These are phyloP conservation scores for Hygrophila difformis DNA, from an alignment of 257 asterid genomes.

Conservation along the genomic window DNA sequence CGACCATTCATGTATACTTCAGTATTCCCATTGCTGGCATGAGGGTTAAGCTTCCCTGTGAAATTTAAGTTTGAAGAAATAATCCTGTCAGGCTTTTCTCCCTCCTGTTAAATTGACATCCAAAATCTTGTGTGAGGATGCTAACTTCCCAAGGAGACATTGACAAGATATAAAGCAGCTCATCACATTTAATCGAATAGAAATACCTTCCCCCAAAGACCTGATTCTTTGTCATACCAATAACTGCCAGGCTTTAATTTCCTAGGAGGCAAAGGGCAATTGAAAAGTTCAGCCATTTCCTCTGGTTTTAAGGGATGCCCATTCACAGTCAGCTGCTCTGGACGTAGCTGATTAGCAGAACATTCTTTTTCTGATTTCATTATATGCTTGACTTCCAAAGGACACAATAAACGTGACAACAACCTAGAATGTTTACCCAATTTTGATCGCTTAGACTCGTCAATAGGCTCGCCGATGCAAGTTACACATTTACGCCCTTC, in stretches of 20 bases:
- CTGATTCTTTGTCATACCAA: constrained; percentile 97
- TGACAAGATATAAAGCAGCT: background rate
- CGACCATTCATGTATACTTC: constrained; percentile 93
- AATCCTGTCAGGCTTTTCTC: constrained; percentile 83
- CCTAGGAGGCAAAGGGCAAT: constrained; percentile 71
- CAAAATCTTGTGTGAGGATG: constrained; percentile 18
- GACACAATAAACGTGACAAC: constrained; percentile 65
- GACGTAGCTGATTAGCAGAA: constrained; percentile 84
- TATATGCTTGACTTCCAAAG: constrained; percentile 85
- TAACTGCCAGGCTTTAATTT: constrained; percentile 84
- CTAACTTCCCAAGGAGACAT: background rate
- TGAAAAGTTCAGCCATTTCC: constrained; percentile 81
- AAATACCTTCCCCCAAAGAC: constrained; percentile 88
- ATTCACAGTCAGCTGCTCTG: constrained; percentile 82
- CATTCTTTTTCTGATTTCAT: constrained; percentile 88
- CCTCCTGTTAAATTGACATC: constrained; percentile 54
- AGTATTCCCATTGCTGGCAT: constrained; percentile 87
- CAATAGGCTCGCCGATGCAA: constrained; percentile 81
- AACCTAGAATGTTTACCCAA: constrained; percentile 76
- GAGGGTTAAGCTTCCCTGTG: constrained; percentile 75
- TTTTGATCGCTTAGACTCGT: constrained; percentile 57
- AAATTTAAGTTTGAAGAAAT: constrained; percentile 79
- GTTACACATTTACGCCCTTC: constrained; percentile 93
- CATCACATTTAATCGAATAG: background rate
- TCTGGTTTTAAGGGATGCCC: constrained; percentile 72